phyloP scores from a whole-genome alignment of 129 eudicot species.

The Solidago caesia region DNA sequence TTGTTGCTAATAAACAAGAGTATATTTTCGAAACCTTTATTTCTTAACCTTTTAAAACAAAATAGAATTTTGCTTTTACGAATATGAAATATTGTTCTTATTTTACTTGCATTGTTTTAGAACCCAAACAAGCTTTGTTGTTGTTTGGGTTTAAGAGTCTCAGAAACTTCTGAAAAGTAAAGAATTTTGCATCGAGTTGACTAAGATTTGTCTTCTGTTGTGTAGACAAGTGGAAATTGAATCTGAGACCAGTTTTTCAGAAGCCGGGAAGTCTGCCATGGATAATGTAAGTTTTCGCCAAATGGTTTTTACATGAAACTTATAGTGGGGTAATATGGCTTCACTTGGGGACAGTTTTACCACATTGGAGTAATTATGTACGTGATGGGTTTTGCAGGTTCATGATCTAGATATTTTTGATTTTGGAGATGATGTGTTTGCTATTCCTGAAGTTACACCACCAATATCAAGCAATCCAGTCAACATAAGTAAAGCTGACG shows the following conservation, averaged over 20 bases:
- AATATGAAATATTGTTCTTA: background rate
- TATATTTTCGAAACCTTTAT: background rate
- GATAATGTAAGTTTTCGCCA: background rate
- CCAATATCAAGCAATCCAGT: background rate
- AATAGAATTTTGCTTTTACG: background rate
- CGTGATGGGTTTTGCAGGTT: background rate
- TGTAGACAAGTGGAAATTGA: background rate
- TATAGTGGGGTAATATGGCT: background rate
- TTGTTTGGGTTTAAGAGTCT: background rate
- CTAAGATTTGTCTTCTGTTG: background rate
- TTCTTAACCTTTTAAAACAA: background rate
- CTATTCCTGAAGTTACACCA: background rate
- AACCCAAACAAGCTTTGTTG: background rate
- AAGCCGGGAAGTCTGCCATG: background rate
- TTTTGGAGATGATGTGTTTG: conserved; percentile 1
- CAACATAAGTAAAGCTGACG: background rate
- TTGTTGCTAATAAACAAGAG: background rate
- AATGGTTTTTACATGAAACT: background rate
- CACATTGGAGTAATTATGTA: background rate
- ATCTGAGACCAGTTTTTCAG: background rate
- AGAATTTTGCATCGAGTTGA: background rate
- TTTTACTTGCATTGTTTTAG: background rate
- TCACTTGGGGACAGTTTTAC: background rate
- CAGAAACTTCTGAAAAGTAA: background rate
- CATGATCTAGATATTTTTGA: background rate